Percentiles rank a stretch among this genome's conserved stretches.
Evolutionary conservation across 257 asterid genomes (phyloP).

Genomic region (Lantana camara): DNA sequence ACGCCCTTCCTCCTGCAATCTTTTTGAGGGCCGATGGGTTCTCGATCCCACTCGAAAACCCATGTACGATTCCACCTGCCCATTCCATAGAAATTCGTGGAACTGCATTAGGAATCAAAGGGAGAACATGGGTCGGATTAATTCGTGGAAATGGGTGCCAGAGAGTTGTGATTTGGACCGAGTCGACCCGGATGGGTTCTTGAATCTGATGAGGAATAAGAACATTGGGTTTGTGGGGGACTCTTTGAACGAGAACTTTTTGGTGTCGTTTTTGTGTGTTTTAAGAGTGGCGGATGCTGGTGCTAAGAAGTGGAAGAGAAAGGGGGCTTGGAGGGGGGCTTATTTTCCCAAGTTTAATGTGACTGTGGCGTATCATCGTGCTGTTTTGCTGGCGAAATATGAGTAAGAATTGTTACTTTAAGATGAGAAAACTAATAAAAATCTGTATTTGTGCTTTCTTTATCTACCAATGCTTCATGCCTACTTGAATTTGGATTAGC

Average conservation of each 20-base stretch:
- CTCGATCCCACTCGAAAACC: conserved; percentile 68
- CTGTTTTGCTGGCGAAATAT: conserved; percentile 84
- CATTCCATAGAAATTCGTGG: conserved; percentile 90
- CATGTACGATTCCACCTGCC: conserved; percentile 82
- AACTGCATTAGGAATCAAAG: conserved; percentile 80
- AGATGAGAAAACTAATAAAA: not conserved
- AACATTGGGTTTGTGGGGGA: conserved; percentile 96
- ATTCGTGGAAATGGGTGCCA: conserved; percentile 95
- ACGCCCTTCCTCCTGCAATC: conserved; percentile 54
- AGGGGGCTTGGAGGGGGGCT: conserved; percentile 97
- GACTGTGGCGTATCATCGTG: conserved; percentile 91
- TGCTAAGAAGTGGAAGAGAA: conserved; percentile 96
- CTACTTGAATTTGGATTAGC: not conserved
- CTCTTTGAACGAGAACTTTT: conserved; percentile 84
- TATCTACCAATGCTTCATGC: conserved; percentile 17
- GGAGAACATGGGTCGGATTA: conserved; percentile 79
- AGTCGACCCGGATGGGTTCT: conserved; percentile 70
- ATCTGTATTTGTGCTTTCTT: conserved; percentile 6
- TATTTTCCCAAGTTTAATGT: conserved; percentile 87
- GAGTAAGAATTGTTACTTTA: conserved; percentile 51
- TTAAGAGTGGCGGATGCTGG: conserved; percentile 67
- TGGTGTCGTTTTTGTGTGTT: conserved; percentile 79
- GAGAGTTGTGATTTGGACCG: conserved; percentile 63
- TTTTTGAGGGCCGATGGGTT: conserved; percentile 78
- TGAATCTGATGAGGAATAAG: conserved; percentile 67